phyloP scores from a whole-genome alignment of 2,329 filamentous ascomycete genomes.

The Pseudodiploospora longispora region DNA sequence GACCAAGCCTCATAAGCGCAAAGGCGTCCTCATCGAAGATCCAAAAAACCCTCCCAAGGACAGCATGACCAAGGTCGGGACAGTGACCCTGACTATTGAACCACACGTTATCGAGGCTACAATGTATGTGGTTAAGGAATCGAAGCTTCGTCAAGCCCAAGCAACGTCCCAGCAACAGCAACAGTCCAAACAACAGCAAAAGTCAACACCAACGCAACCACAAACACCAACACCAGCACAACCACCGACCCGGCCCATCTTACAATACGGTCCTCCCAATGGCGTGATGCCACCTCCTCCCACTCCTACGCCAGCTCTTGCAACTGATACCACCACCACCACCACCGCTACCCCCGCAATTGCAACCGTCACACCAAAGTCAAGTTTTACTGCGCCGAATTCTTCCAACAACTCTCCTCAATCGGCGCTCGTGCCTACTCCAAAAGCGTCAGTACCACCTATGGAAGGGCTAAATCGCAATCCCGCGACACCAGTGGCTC shows the following conservation, averaged over 20 bases:
- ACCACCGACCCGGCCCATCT: constrained; percentile 40
- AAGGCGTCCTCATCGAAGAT: constrained; percentile 55
- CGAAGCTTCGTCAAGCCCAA: constrained; percentile 29
- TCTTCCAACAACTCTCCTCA: constrained; percentile 14
- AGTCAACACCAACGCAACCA: constrained; percentile 4
- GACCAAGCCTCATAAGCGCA: constrained; percentile 63
- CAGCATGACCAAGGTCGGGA: constrained; percentile 64
- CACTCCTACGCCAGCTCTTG: constrained; percentile 21
- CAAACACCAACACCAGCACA: constrained; percentile 7
- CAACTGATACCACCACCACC: constrained; percentile 6
- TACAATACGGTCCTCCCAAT: constrained; percentile 59
- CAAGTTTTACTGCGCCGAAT: constrained; percentile 11
- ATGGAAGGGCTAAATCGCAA: constrained; percentile 7
- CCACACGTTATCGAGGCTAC: constrained; percentile 73
- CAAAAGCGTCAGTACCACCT: constrained; percentile 2
- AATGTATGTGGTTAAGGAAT: constrained; percentile 63
- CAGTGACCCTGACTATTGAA: constrained; percentile 67
- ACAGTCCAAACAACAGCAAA: constrained; percentile 6
- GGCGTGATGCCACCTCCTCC: constrained; percentile 50
- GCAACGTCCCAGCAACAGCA: constrained; percentile 25
- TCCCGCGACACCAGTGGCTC: constrained; percentile 3
- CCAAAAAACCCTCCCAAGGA: constrained; percentile 61
- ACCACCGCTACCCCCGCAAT: constrained; percentile 11
- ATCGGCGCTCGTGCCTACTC: constrained; percentile 11
- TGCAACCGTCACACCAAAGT: constrained; percentile 7